Base-by-base conservation (phyloP, 228 moss, liverwort and hornwort genomes). In the Sphagnum fallax region DNA sequence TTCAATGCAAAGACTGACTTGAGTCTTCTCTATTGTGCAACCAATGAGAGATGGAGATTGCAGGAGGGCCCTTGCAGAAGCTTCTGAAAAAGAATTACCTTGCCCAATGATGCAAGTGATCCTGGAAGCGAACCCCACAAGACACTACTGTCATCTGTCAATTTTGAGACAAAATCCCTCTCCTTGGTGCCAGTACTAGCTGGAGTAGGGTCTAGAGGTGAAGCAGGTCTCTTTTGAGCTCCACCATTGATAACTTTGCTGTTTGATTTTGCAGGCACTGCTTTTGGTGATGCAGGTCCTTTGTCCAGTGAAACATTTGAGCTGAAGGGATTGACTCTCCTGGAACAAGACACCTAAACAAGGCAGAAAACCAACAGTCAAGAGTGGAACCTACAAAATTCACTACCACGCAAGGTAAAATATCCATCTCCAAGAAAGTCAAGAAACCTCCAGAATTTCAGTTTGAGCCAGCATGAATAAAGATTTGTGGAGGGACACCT, bases 131-230 rank as follows among this genome's bases (percentile, higher is more conserved):
- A 88, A 11, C 90, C 90, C 97, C 97, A 97, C 12, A 87, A 88
- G 1, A 93, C 93, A 51, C 88, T 91, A 53, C 93, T 91, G 53
- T 97, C 93, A 18, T 91, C 93, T 93, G 93, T 93, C 73, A 76
- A 80, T 68, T 90, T 93, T 51, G 84, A 86, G 65, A 85, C 74
- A 32, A 32, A 32, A 8, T 90, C 76, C 10, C 88, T 73, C 59
- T 83, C 81, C 70, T 75, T 80, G 57, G 49, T 70, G 52, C 70
- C 52, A 61, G 12, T 66, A 12, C 63, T 60, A 62, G 84, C 71
- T 13, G 74, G 71, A 65, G 76, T 49, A 5, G 82, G 79, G 50
- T 84, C 75, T 61, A 71, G 75, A 65, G 82, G 76, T 53, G 84
- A 76, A 47, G 69, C 73, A 6, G 82, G 52, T 50, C 73, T 77